Evolutionary conservation across 495 filamentous ascomycete genomes (phyloP), one percentile per base, ranked within the genome.

Genomic region (Neurospora discreta): DNA sequence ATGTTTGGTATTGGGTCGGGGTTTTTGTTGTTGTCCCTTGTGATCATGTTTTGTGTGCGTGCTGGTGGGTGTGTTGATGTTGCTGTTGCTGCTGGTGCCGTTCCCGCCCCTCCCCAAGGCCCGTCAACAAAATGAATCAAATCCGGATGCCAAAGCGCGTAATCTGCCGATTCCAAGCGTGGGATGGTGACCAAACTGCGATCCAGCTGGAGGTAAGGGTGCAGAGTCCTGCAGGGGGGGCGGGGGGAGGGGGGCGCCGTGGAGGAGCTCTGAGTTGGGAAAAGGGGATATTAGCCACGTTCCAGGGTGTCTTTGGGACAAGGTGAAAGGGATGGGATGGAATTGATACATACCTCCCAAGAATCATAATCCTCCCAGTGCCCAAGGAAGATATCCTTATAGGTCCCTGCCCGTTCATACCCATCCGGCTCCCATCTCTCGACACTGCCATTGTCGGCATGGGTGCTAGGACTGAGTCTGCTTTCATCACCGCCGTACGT

Each of bases 351-450:
- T 69, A 77, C 76, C 76, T 96, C 92, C 89, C 90, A 97, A 2
- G 94, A 88, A 77, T 96, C 90, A 74, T 92, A 94, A 15, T 89
- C 81, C 73, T 97, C 92, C 94, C 93, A 97, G 1, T 84, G 79
- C 0, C 93, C 94, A 38, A 87, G 76, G 67, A 91, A 90, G 69
- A 97, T 89, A 23, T 88, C 81, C 40, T 85, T 80, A 78, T 95
- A 97, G 1, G 92, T 90, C 1, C 82, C 81, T 6, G 87, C 87
- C 69, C 77, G 80, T 9, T 91, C 88, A 78, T 97, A 97, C 42
- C 92, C 92, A 16, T 88, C 85, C n/a, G 90, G 85, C 77, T 97
- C 94, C 94, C 94, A 97, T 15, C 94, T 86, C 77, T 97, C 94
- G 8, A 93, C 88, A 67, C 88, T 91, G 18, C 94, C 94, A 43